A percentile compares a stretch with the other conserved stretches of the same genome.
These are phyloP conservation scores for Brassica nigra DNA, from an alignment of 345 rosid genomes.

Conservation along the genomic window DNA sequence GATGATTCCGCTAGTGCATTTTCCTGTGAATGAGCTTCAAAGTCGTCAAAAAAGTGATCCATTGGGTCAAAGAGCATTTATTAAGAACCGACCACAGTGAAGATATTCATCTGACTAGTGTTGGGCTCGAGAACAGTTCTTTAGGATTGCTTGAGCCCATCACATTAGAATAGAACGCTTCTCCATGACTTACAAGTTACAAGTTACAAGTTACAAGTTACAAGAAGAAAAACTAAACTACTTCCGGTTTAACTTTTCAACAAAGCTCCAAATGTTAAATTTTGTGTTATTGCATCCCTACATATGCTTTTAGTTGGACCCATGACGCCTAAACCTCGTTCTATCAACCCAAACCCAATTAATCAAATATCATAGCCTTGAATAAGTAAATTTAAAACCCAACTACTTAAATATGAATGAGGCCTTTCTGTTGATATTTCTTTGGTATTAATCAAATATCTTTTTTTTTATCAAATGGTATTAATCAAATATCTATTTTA, in stretches of 20 bases:
- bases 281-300: background rate
- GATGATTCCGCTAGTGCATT: conserved; percentile 1
- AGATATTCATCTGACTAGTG: background rate
- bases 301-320: background rate
- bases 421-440: background rate
- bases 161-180: background rate
- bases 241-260: background rate
- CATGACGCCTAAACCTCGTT: background rate
- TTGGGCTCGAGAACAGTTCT: conserved; percentile 10
- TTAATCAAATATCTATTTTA: background rate
- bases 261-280: background rate
- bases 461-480: background rate
- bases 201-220: background rate
- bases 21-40: background rate
- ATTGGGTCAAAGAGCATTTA: conserved; percentile 9
- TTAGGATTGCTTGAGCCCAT: background rate
- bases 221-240: background rate
- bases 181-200: background rate
- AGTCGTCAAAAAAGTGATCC: background rate
- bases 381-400: background rate
- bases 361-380: background rate
- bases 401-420: background rate
- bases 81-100: background rate
- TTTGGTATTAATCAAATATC: background rate
- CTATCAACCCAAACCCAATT: background rate